Evolutionary conservation across 2,329 filamentous ascomycete genomes (phyloP).

Genomic region (Penicillium sp.): DNA sequence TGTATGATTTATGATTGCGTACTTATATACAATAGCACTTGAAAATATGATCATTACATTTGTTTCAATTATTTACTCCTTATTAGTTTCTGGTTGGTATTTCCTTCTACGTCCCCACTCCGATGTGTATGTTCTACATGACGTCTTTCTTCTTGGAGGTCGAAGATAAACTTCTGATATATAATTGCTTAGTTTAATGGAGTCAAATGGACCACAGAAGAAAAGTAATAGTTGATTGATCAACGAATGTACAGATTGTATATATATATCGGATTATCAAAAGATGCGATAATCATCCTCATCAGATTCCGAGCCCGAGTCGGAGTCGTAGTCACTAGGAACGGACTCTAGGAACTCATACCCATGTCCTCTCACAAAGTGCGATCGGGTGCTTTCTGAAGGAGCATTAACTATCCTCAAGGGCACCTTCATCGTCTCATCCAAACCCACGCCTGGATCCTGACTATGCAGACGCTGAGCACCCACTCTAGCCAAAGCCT

Average conservation of each 20-base stretch:
- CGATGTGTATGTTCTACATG: neutral
- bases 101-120: neutral
- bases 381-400: neutral
- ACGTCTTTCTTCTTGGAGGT: neutral
- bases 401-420: slow-evolving; percentile 1
- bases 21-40: slow-evolving; percentile 17
- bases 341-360: neutral
- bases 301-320: slow-evolving; percentile 11
- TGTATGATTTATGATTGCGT: slow-evolving; percentile 1
- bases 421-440: slow-evolving; percentile 8
- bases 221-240: neutral
- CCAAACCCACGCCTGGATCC: neutral
- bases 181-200: neutral
- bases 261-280: neutral
- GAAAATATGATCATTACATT: neutral
- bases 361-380: neutral
- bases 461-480: neutral
- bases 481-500: neutral
- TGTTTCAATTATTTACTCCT: neutral
- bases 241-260: neutral
- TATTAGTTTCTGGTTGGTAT: neutral
- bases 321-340: neutral
- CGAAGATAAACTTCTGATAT: neutral
- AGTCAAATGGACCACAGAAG: neutral
- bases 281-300: slow-evolving; percentile 14